Evolutionary conservation across 306 rosid genomes (phyloP).

Genomic region (Cercis canadensis): DNA sequence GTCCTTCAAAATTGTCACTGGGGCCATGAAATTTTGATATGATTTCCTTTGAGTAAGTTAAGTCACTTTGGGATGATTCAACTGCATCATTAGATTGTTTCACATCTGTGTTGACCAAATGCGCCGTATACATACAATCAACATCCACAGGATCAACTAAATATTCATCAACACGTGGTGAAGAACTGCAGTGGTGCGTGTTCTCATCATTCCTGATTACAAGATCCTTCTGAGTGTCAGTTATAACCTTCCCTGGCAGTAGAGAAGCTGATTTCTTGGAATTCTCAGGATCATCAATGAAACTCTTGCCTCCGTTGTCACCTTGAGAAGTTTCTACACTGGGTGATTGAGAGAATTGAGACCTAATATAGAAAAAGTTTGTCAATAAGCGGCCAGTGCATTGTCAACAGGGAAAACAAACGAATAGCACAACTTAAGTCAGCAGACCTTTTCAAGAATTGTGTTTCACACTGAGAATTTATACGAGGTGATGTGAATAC

Average conservation of each 20-base stretch:
- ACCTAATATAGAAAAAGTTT: slow-evolving; percentile 24
- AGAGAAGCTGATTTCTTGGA: slow-evolving; percentile 27
- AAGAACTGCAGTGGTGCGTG: slow-evolving; percentile 44
- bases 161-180: slow-evolving; percentile 50
- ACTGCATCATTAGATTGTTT: slow-evolving; percentile 41
- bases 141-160: slow-evolving; percentile 60
- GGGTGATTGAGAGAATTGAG: slow-evolving; percentile 27
- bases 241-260: slow-evolving; percentile 33
- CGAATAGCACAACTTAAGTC: background rate
- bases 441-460: slow-evolving; percentile 44
- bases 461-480: slow-evolving; percentile 35
- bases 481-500: slow-evolving; percentile 50
- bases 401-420: background rate
- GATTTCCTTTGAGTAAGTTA: slow-evolving; percentile 32
- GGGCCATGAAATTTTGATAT: slow-evolving; percentile 28
- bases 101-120: too few species aligned
- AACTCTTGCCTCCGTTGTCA: slow-evolving; percentile 36
- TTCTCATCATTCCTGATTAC: slow-evolving; percentile 25
- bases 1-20: slow-evolving; percentile 35
- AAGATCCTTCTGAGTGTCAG: slow-evolving; percentile 36
- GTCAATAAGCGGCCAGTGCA: slow-evolving; percentile 9
- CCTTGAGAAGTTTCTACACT: slow-evolving; percentile 32
- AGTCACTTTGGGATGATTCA: slow-evolving; percentile 32
- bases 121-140: too few species aligned
- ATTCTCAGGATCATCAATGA: slow-evolving; percentile 41